Base-by-base conservation (phyloP, 495 filamentous ascomycete genomes). In the Aspergillus campestris region DNA sequence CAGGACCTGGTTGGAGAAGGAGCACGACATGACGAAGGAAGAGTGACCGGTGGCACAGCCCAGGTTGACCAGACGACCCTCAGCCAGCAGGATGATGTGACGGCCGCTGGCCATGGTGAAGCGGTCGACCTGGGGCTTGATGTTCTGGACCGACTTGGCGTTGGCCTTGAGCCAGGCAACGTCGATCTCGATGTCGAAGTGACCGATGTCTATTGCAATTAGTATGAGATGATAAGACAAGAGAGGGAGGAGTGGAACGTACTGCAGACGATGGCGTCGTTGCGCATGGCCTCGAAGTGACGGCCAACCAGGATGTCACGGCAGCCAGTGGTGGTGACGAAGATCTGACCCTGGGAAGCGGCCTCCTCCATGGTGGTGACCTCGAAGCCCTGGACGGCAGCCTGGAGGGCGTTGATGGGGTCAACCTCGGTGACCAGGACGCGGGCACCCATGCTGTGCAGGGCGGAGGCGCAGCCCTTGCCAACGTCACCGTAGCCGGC, bases 1-100 rank as follows among this genome's bases (percentile, higher is more conserved):
- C 64, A 98, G 87, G 53, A 96, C 92, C 80, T 98, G 92, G 82
- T 98, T 98, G 77, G 91, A 95, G 85, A 98, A 98, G 50, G 90
- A 96, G 86, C 92, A 98, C 53, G 88, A 94, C 92, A 98, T 96
- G 80, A 98, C 92, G 75, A 98, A 98, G 39, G 91, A 96, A 57
- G 90, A 95, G 85, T 98, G 92, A 50, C 92, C 92, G 48, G 92
- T 98, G 62, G 92, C 92, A 73, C 92, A 98, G 68, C 92, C 92
- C 44, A 98, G 78, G 80, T 98, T 98, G 73, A 98, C 94, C 45
- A 98, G 86, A 77, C 92, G 91, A 56, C 92, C 92, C 73, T 98
- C 92, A 53, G 92, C 92, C 47, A 98, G 82, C 50, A 98, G 89
- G 66, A 98, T 94, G 77, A 98, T 89, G 77, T 96, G 85, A 60